Evolutionary conservation across 371 early-diverging fungal genomes (phyloP), one percentile per base, ranked within the genome.

Genomic region (Apophysomyces variabilis): DNA sequence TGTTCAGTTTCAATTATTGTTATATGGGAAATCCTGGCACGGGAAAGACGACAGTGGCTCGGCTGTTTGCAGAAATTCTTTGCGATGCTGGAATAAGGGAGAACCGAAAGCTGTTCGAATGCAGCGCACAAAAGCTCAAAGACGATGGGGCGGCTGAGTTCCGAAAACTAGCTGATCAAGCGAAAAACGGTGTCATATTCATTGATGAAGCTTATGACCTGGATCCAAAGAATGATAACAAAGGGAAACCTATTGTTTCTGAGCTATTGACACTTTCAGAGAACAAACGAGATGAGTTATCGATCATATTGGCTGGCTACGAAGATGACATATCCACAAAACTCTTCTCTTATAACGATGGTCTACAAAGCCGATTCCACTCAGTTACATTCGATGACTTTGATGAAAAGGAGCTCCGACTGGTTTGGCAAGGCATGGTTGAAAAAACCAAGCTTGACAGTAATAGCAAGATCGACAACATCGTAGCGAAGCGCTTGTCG

Each of bases 1-100:
- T 50, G 9, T 8, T 50, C 11, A 18, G 21, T 21, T 50, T 50
- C 35, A 50, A 50, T 21, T 50, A 50, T 21, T 50, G 54, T 50
- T 50, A 50, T 8, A 50, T 50, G 54, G 54, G 54, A 5, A 50
- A 50, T 4, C 54, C 54, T 50, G 54, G 54, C 16, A 50, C 54
- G 3, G 54, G 54, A 21, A 50, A 50, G 54, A 50, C 54, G 1
- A 50, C 54, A 16, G 54, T 50, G 4, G 54, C 54, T 21, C 54
- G 54, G 0, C 35, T 50, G 16, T 50, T 50, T 21, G 54, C 54
- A 3, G 21, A 21, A 21, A 50, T 50, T 21, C 54, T 50, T 18
- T 11, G 21, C 54, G 54, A 50, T 21, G 16, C 54, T 5, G 54
- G 54, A 50, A 26, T 50, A 16, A 50, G 54, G 21, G 54, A 16